A percentile compares a stretch with the other conserved stretches of the same genome.
Evolutionary conservation across 2,329 filamentous ascomycete species (phyloP).

Genomic region (Rutstroemia sp.): DNA sequence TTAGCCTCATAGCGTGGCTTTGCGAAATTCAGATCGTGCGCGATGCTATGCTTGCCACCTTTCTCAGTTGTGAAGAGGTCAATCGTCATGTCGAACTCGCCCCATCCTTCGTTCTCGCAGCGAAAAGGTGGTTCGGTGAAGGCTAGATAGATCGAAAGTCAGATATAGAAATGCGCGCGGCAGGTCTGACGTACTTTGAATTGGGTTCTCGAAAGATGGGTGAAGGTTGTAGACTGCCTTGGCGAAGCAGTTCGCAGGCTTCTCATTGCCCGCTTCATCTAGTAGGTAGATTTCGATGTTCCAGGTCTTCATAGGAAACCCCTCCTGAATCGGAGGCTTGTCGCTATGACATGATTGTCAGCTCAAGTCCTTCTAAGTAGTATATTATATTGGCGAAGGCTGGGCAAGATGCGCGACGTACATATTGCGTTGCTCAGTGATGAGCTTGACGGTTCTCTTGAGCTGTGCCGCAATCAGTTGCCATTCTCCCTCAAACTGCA

Average conservation of each 20-base stretch:
- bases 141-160: constrained; percentile 38
- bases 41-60: constrained; percentile 68
- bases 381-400: neutral
- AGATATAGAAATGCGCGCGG: neutral
- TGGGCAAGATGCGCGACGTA: constrained; percentile 35
- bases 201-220: constrained; percentile 82
- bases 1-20: constrained; percentile 73
- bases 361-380: neutral
- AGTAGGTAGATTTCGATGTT: constrained; percentile 77
- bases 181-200: constrained; percentile 60
- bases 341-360: constrained; percentile 43
- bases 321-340: constrained; percentile 73
- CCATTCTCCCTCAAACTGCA: neutral
- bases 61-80: constrained; percentile 79
- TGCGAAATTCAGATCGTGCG: constrained; percentile 89
- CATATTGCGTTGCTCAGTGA: constrained; percentile 80
- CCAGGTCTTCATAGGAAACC: constrained; percentile 91
- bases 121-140: constrained; percentile 81
- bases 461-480: constrained; percentile 38
- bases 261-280: constrained; percentile 78
- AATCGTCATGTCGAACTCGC: constrained; percentile 94
- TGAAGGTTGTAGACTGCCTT: constrained; percentile 92
- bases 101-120: constrained; percentile 94
- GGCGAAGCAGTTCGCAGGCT: constrained; percentile 77
- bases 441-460: constrained; percentile 84